These are phyloP conservation scores for Lasiodiplodia citricola DNA, from an alignment of 2,329 filamentous ascomycete genomes.

Conservation along the genomic window DNA sequence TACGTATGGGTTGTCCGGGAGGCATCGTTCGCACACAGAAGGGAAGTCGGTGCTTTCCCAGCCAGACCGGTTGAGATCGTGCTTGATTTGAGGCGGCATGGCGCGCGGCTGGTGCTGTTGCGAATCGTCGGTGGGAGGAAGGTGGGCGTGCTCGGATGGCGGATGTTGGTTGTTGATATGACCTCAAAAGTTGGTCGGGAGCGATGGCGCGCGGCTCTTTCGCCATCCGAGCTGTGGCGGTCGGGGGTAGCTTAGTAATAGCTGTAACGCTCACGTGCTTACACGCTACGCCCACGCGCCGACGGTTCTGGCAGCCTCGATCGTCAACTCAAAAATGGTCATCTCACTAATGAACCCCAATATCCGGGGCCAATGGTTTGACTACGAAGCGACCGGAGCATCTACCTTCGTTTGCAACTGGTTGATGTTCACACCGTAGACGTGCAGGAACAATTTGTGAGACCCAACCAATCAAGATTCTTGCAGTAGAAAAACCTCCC, in stretches of 20 bases:
- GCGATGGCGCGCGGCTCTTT: constrained; percentile 16
- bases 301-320: neutral
- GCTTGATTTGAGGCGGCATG: constrained; percentile 93
- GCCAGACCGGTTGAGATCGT: constrained; percentile 91
- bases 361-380: no score
- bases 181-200: constrained; percentile 16
- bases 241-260: constrained; percentile 1
- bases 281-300: neutral
- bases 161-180: constrained; percentile 19
- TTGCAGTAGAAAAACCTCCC: neutral
- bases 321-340: neutral
- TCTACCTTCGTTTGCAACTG: no score
- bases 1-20: constrained; percentile 96
- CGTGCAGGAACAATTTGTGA: no score
- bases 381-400: no score
- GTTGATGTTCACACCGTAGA: no score
- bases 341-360: no score
- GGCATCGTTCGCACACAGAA: constrained; percentile 87
- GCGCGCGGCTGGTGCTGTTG: constrained; percentile 3
- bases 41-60: constrained; percentile 95
- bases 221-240: constrained; percentile 15
- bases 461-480: neutral
- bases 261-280: constrained; percentile 1
- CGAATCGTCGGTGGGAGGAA: neutral
- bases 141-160: constrained; percentile 16